phyloP scores from a whole-genome alignment of 2,329 filamentous ascomycete species.

The Boeremia exigua region DNA sequence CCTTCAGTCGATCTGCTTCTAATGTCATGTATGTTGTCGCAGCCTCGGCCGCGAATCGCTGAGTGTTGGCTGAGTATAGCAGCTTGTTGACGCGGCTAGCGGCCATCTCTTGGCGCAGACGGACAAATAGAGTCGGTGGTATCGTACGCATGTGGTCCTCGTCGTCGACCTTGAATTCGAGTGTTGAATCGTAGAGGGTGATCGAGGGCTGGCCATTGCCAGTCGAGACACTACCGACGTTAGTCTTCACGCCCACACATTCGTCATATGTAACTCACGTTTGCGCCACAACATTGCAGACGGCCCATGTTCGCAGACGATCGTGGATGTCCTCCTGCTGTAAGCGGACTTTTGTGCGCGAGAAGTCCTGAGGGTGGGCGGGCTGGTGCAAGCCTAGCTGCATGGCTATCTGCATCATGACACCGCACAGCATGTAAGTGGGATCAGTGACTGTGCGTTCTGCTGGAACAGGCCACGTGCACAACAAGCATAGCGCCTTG shows the following conservation, averaged over 20 bases:
- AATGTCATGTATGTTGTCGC: conserved; percentile 44
- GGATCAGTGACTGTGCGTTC: conserved; percentile 80
- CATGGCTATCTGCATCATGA: conserved; percentile 88
- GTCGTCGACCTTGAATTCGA: conserved; percentile 52
- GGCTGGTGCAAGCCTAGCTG: conserved; percentile 83
- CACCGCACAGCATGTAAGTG: conserved; percentile 79
- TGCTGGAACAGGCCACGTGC: conserved; percentile 83
- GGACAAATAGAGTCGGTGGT: conserved; percentile 44
- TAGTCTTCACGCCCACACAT: conserved; percentile 11
- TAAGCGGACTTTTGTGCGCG: conserved; percentile 73
- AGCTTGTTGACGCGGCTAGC: conserved; percentile 48
- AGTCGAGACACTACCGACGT: conserved; percentile 69
- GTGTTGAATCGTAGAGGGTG: conserved; percentile 77
- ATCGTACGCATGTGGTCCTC: conserved; percentile 47
- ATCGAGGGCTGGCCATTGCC: conserved; percentile 83
- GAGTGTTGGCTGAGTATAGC: conserved; percentile 43
- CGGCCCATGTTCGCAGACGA: conserved; percentile 80
- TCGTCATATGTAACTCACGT: conserved; percentile 52
- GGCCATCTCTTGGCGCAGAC: conserved; percentile 48
- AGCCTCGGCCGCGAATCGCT: conserved; percentile 39
- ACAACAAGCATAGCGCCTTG: conserved; percentile 79
- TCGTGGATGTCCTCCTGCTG: conserved; percentile 81
- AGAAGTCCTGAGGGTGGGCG: conserved; percentile 84
- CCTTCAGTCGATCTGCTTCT: conserved; percentile 45
- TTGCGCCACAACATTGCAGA: conserved; percentile 84